Conservation (phyloP, 371 early-diverging fungal species). For the Saksenaea vasiformis region DNA sequence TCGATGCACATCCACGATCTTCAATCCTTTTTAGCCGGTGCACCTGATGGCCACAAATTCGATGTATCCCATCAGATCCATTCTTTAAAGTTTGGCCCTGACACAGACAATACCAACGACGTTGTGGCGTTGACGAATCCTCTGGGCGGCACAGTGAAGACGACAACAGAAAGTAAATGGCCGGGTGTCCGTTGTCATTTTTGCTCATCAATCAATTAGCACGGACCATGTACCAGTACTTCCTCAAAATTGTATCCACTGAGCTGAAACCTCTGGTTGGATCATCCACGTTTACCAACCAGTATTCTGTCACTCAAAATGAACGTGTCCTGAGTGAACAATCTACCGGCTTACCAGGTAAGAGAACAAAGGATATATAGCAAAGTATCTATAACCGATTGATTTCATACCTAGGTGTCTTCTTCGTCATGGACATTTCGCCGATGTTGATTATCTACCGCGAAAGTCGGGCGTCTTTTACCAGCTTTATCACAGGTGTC, state of each 20-base stretch:
- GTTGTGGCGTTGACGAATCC: conserved; percentile 73
- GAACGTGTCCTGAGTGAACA: conserved; percentile 46
- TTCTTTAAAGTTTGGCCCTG: conserved; percentile 76
- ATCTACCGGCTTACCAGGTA: conserved; percentile 56
- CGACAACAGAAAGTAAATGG: conserved; percentile 41
- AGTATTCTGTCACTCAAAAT: conserved; percentile 93
- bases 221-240: conserved; percentile 80
- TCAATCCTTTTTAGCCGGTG: conserved; percentile 34
- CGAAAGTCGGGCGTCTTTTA: conserved; percentile 82
- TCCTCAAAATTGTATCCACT: conserved; percentile 92
- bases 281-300: conserved; percentile 76
- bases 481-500: conserved; percentile 86
- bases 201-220: conserved; percentile 15
- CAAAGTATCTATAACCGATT: neutral
- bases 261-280: conserved; percentile 71
- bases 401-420: conserved; percentile 66
- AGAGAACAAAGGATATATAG: conserved; percentile 1
- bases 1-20: too few species aligned
- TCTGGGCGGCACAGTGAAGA: conserved; percentile 68
- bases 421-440: conserved; percentile 95
- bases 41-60: conserved; percentile 56
- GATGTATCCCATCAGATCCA: conserved; percentile 89
- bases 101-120: conserved; percentile 20
- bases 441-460: conserved; percentile 92
- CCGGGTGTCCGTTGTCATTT: neutral